Evolutionary conservation across 2,329 filamentous ascomycete genomes (phyloP), one percentile per base, ranked within the genome.

Genomic region (Lachnellula arida): DNA sequence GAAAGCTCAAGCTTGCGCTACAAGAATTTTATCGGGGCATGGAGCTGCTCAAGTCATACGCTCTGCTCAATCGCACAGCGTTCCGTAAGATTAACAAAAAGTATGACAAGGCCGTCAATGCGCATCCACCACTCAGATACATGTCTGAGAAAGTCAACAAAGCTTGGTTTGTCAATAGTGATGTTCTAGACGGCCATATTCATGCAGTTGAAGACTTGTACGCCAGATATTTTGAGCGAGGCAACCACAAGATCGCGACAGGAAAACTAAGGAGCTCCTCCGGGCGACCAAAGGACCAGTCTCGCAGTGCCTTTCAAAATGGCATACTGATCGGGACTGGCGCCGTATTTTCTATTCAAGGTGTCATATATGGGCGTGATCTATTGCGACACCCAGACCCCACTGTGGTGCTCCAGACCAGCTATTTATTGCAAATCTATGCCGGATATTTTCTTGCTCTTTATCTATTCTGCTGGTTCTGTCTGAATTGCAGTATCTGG

Each of bases 71-170:
- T 71, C 83, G 91, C 49, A 96, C 91, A 0, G 94, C 91, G 0
- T 97, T 97, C 68, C 86, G 92, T 34, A 99, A 99, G 72, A 91
- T 99, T 69, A 97, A 96, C 74, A 99, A 99, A 72, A 99, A 99
- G 73, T 97, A 95, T 70, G 92, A 97, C 78, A 99, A 97, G 74
- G 84, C 88, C 2, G 84, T 91, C 55, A 84, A 91, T 64, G 87
- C 91, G 42, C 82, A 87, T 11, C 90, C 90, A 0, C 81, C 87
- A 0, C 81, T 88, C 68, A 82, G 87, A 28, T 97, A 93, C 71
- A 89, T 97, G 82, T 87, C 86, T 34, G 92, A 97, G 64, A 93
- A 93, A 68, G 91, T 99, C 65, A 93, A 90, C 74, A 86, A 87
- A 60, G 82, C 92, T 1, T 91, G 89, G 80, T 99, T 99, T 67